Conservation (phyloP, 371 early-diverging fungal genomes). For the Nematocida sp. region DNA sequence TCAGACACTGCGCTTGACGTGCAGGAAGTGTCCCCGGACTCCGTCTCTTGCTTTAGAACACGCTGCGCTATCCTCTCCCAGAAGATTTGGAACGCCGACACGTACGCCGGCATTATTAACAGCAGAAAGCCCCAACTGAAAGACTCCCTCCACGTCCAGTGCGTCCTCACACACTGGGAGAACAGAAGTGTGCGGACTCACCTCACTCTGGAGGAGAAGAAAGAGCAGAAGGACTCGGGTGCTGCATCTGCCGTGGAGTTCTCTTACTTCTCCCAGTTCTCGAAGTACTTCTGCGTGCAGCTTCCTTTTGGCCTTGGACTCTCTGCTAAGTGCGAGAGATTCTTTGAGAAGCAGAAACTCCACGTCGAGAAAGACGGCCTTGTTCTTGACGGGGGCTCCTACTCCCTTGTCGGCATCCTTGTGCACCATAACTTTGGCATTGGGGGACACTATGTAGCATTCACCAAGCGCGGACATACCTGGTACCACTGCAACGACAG, state of each 20-base stretch:
- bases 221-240: not conserved
- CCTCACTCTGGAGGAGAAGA: not conserved
- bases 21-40: not conserved
- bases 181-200: not conserved
- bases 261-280: slow-evolving; percentile 20
- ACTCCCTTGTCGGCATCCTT: slow-evolving; percentile 36
- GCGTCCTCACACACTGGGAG: slow-evolving; percentile 49
- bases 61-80: slow-evolving; percentile 15
- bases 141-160: slow-evolving; percentile 33
- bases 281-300: slow-evolving; percentile 50
- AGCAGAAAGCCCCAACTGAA: slow-evolving; percentile 26
- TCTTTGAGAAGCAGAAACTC: slow-evolving; percentile 26
- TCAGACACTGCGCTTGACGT: slow-evolving; percentile 35
- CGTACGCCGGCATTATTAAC: slow-evolving; percentile 20
- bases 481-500: slow-evolving; percentile 55
- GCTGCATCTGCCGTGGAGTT: not conserved
- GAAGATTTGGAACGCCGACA: slow-evolving; percentile 43
- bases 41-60: not conserved
- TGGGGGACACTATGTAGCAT: slow-evolving; percentile 50
- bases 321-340: slow-evolving; percentile 22
- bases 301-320: slow-evolving; percentile 36
- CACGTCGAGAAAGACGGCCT: slow-evolving; percentile 37
- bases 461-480: slow-evolving; percentile 25
- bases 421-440: slow-evolving; percentile 50
- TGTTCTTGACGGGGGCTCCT: slow-evolving; percentile 17